A percentile compares a stretch with the other conserved stretches of the same genome.
Conservation (phyloP, 2,329 filamentous ascomycete species). For the Cercospora sojina region DNA sequence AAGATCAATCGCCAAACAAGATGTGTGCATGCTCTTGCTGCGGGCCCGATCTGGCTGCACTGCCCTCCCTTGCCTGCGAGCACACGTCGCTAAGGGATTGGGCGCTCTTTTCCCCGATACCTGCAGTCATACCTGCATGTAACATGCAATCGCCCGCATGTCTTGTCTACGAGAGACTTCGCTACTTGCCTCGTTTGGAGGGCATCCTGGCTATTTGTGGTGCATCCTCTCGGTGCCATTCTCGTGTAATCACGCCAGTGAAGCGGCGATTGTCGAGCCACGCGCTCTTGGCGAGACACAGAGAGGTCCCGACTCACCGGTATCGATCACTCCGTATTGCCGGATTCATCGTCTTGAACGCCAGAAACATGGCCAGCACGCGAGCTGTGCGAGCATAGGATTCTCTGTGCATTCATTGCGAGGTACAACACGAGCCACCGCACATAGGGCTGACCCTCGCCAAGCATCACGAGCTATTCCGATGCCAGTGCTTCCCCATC, state of each 20-base stretch:
- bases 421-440: background rate
- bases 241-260: conserved; percentile 5
- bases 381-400: background rate
- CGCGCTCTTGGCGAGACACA: background rate
- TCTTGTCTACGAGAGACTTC: background rate
- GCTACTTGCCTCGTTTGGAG: background rate
- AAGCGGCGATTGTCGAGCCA: conserved; percentile 6
- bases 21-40: background rate
- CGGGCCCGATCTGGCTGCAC: background rate
- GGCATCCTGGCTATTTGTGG: conserved; percentile 7
- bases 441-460: conserved; percentile 1
- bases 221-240: background rate
- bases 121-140: background rate
- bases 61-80: background rate
- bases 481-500: conserved; percentile 4
- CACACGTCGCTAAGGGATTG: background rate
- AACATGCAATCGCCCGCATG: background rate
- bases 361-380: background rate
- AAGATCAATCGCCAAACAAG: background rate
- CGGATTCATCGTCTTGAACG: background rate
- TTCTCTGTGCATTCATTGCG: background rate
- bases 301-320: background rate
- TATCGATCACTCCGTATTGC: background rate
- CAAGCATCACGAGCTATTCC: conserved; percentile 6
- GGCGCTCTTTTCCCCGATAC: background rate